Base-by-base conservation (phyloP, 495 filamentous ascomycete genomes). In the Glarea lozoyensis region DNA sequence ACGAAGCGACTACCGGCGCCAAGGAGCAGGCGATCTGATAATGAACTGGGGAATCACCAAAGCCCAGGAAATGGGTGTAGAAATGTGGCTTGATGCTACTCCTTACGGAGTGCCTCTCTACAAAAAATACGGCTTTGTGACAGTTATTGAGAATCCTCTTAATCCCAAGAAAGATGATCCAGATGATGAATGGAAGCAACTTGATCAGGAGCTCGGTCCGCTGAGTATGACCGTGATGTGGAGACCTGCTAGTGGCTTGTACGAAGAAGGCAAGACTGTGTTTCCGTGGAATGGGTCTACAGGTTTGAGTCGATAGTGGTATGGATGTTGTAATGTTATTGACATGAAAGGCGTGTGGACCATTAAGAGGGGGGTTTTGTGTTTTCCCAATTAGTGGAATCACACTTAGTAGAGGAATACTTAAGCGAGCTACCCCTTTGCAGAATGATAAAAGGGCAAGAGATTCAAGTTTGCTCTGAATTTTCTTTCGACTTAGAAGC, bases 1-100 rank as follows among this genome's bases (percentile, higher is more conserved):
- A 13, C 52, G 63, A 31, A 60, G 60, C 0, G 55, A 62, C 15
- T 53, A 66, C 38, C 63, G 63, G 43, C 50, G 55, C 16, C 61
- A 60, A 20, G 65, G 65, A 3, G 53, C 51, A 27, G 65, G 59
- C 9, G 50, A 55, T 21, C 37, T 60, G 27, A 50, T 70, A 17
- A 55, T 68, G 40, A 38, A 60, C 18, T 71, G 65, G 66, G 68
- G 67, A 12, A 55, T 61, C 16, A 23, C 56, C 32, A 54, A 61
- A 39, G 64, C 65, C 2, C 63, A 65, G 30, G 53, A 61, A 21
- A 34, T 66, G 17, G 52, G 56, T 10, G 40, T 70, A 2, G 60
- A 63, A 29, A 54, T 65, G 31, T 67, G 63, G 19, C 50, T 67
- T 11, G 63, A 71, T 40, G 39, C 67, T 4, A 66, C 64, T 3